Base-by-base conservation (phyloP, 176 grass and related monocot species). In the Aegilops sharonensis region DNA sequence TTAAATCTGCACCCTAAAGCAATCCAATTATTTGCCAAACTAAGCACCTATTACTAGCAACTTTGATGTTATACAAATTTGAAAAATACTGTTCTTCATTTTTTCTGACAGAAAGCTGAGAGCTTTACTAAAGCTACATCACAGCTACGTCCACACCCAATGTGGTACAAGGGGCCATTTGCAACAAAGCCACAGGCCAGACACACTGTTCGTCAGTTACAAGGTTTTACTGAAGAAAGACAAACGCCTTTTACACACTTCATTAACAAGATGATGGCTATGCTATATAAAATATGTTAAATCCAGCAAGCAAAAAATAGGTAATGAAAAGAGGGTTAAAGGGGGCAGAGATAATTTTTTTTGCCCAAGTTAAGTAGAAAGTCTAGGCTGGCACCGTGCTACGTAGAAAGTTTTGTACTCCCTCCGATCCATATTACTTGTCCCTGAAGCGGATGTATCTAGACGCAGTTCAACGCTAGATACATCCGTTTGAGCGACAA, bases 41-140 rank as follows among this genome's bases (percentile, higher is more conserved):
- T 30, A 30, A 68, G 30, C 6, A 17, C 65, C 65, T 68, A 34
- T 0, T 68, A 35, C 31, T 2, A 68, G 29, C 2, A 68, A 68
- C 9, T 8, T 30, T 67, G 21, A 9, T 0, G 3, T 34, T 68
- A 68, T 3, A 67, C 30, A 35, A 68, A 34, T 30, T 25, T 25
- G 0, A 5, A 62, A 62, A 62, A 11, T 3, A 11, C 0, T 0
- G 18, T 21, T 59, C 2, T 59, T 21, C 18, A 21, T 21, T 0
- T 59, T 21, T 57, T 21, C 8, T 9, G 54, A 21, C 7, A 59
- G 18, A 9, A 21, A 59, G 0, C 18, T 59, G 54, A 8, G 54
- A 59, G 18, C 15, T 54, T 21, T 59, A 59, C 1, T 21, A 59
- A 59, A 0, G 17, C 54, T 3, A 21, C 54, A 21, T 59, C 54